Base-by-base conservation (phyloP, 305 asterid genomes). In the Caryopteris hybrid region DNA sequence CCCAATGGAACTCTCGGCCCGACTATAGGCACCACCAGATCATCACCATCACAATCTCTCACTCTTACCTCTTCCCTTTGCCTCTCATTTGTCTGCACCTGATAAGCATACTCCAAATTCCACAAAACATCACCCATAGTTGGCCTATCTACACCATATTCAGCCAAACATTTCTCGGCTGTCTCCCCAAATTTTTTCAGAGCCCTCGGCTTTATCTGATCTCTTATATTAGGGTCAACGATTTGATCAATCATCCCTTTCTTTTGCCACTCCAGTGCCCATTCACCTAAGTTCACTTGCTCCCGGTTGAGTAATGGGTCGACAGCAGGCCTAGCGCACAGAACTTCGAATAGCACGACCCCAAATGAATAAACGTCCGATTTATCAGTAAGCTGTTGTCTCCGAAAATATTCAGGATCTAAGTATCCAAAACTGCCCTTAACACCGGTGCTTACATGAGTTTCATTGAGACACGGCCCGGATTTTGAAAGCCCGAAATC, bases 341-440 rank as follows among this genome's bases (percentile, higher is more conserved):
- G 83, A 27, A 92, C 96, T 56, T 92, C 98, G 11, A 83, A 88
- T 8, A 90, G 81, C 67, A 92, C 96, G 0, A 92, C 91, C 14
- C 98, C 98, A 3, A 92, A 92, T 6, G 98, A 92, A 42, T 92
- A 89, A 7, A 92, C 94, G 51, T 92, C 98, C 0, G 96, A 92
- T 58, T 92, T 92, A 68, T 89, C 98, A 0, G 98, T 92, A 21
- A 92, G 86, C 66, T 89, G 98, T 66, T 84, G 88, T 29, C 92
- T 76, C 55, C 94, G 74, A 55, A 89, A 92, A 29, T 92, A 92
- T 51, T 92, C 98, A 0, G 98, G 98, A 72, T 92, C 98, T 11
- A 92, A 81, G 67, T 92, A 92, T 16, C 98, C 98, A 9, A 92
- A 92, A 71, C 98, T 92, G 14, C 98, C 98, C 68, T 92, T 92